These are phyloP conservation scores for Bryum argenteum DNA, from an alignment of 225 moss, liverwort and hornwort species.

Conservation along the genomic window DNA sequence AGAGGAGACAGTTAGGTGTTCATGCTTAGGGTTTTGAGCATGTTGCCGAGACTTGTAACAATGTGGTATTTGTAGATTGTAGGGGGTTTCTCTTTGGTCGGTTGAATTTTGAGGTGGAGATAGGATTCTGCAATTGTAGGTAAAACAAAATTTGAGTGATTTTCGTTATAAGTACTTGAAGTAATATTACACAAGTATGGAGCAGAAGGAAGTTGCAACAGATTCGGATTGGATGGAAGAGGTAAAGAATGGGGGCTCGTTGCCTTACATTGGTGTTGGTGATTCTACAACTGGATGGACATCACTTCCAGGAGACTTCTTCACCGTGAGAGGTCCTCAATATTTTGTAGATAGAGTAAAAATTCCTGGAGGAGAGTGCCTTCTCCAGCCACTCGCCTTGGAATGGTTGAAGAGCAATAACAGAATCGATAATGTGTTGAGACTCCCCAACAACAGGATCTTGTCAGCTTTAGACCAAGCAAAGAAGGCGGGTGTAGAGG, in stretches of 20 bases:
- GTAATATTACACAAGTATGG: slow-evolving; percentile 29
- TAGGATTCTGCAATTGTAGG: slow-evolving; percentile 19
- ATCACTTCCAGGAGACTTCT: slow-evolving; percentile 63
- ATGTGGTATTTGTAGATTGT: neutral
- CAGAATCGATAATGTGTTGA: slow-evolving; percentile 71
- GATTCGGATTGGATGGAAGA: slow-evolving; percentile 50
- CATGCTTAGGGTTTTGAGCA: slow-evolving; percentile 3
- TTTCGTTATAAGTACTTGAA: neutral
- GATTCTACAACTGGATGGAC: slow-evolving; percentile 64
- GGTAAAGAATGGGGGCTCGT: slow-evolving; percentile 58
- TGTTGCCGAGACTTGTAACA: neutral
- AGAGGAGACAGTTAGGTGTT: slow-evolving; percentile 20
- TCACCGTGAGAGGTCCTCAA: slow-evolving; percentile 68
- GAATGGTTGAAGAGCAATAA: slow-evolving; percentile 77
- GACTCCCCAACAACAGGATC: slow-evolving; percentile 64
- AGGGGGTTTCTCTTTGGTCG: neutral
- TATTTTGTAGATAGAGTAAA: slow-evolving; percentile 66
- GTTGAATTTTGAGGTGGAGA: slow-evolving; percentile 11
- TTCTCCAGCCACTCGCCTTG: slow-evolving; percentile 71
- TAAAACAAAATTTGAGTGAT: slow-evolving; percentile 4
- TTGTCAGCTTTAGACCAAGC: slow-evolving; percentile 56
- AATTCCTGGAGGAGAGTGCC: slow-evolving; percentile 57
- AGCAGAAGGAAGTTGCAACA: slow-evolving; percentile 41
- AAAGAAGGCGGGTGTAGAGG: slow-evolving; percentile 29
- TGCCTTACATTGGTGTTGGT: slow-evolving; percentile 44